Evolutionary conservation across 2,329 filamentous ascomycete species (phyloP).

Genomic region (Colletotrichum sp.): DNA sequence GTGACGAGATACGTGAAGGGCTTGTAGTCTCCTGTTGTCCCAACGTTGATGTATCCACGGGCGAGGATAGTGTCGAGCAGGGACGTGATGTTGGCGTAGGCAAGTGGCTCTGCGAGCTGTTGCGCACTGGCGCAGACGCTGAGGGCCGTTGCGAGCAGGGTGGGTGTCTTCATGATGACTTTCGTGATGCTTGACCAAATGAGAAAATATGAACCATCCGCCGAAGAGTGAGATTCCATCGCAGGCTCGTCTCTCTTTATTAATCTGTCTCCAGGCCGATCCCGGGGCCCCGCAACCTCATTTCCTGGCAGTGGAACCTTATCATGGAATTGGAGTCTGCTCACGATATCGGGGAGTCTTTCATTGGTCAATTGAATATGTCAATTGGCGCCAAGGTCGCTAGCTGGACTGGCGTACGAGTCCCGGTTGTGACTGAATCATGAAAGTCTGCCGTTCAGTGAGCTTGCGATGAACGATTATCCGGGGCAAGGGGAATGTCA

Average conservation of each 20-base stretch:
- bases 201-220: not conserved
- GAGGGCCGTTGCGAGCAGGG: not conserved
- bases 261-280: not conserved
- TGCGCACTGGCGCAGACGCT: not conserved
- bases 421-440: not conserved
- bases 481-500: not conserved
- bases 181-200: not conserved
- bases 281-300: slow-evolving; percentile 12
- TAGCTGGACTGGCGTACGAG: not conserved
- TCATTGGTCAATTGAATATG: not conserved
- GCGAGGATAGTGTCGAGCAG: slow-evolving; percentile 10
- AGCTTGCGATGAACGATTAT: not conserved
- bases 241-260: not conserved
- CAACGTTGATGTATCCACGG: slow-evolving; percentile 18
- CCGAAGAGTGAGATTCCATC: not conserved
- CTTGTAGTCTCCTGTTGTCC: slow-evolving; percentile 20
- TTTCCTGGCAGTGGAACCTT: slow-evolving; percentile 5
- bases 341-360: not conserved
- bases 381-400: not conserved
- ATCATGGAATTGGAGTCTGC: not conserved
- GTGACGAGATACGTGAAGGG: slow-evolving; percentile 19
- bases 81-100: slow-evolving; percentile 12
- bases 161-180: not conserved
- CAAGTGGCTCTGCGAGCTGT: not conserved
- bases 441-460: not conserved